Evolutionary conservation across 805 yeast genomes (phyloP).

Genomic region (Clavispora phyllophila): DNA sequence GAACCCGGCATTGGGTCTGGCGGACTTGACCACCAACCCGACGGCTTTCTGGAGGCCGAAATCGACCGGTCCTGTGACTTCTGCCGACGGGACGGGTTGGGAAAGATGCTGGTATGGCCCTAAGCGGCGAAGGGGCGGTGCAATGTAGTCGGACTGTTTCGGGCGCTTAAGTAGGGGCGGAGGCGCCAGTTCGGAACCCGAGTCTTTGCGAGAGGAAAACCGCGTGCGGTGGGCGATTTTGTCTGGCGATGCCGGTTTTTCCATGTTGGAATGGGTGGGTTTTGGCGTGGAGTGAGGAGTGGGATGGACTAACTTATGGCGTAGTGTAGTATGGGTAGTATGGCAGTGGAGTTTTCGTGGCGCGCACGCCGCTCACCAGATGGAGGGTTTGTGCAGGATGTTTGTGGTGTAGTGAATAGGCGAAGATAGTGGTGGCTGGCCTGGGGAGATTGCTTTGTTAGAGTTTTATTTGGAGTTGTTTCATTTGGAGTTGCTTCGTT

Average conservation of each 20-base stretch:
- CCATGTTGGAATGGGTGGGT: not conserved
- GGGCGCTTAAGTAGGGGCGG: not conserved
- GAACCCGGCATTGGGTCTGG: slow-evolving; percentile 13
- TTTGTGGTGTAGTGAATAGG: too few species aligned
- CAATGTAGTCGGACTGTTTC: slow-evolving; percentile 7
- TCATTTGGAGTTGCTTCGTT: not conserved
- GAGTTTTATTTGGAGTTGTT: not conserved
- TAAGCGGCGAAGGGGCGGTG: slow-evolving; percentile 8
- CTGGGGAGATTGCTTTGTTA: too few species aligned
- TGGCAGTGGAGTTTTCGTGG: too few species aligned
- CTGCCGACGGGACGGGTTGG: not conserved
- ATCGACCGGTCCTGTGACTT: slow-evolving; percentile 17
- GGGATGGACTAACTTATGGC: too few species aligned
- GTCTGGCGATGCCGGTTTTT: not conserved
- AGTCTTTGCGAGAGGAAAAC: not conserved
- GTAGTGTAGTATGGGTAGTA: too few species aligned
- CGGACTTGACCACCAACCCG: slow-evolving; percentile 21
- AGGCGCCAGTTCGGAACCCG: not conserved
- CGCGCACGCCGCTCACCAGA: too few species aligned
- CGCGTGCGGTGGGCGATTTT: slow-evolving; percentile 1
- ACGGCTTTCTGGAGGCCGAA: slow-evolving; percentile 25
- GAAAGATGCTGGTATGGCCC: slow-evolving; percentile 1
- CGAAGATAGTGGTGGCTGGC: too few species aligned
- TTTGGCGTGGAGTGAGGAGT: not conserved
- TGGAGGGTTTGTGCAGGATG: too few species aligned